Percentiles rank a stretch among this genome's conserved stretches.
These are phyloP conservation scores for Mortierella alpina DNA, from an alignment of 192 early-diverging fungal genomes.

Conservation along the genomic window DNA sequence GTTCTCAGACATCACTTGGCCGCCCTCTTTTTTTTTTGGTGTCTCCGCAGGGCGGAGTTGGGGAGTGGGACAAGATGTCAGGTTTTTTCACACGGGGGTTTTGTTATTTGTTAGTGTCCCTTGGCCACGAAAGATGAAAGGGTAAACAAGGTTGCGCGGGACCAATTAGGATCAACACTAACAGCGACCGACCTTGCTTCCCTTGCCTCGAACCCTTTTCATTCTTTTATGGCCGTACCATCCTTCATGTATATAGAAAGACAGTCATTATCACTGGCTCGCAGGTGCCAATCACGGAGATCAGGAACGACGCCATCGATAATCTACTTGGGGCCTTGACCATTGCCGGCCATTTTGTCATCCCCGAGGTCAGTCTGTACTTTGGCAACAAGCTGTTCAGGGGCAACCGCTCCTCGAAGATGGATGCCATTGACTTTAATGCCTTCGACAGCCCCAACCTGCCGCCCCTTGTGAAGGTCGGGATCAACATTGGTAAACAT, in stretches of 20 bases:
- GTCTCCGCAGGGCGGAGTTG: too few species aligned
- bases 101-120: too few species aligned
- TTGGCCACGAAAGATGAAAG: too few species aligned
- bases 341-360: slow-evolving; percentile 97
- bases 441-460: slow-evolving; percentile 92
- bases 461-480: slow-evolving; percentile 89
- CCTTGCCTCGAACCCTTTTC: not conserved
- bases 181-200: not conserved
- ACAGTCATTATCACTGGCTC: slow-evolving; percentile 98
- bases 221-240: slow-evolving; percentile 16
- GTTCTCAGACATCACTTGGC: too few species aligned
- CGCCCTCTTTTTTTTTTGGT: too few species aligned
- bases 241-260: slow-evolving; percentile 64
- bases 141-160: too few species aligned
- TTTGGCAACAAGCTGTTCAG: slow-evolving; percentile 94
- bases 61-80: too few species aligned
- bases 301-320: slow-evolving; percentile 97
- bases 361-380: slow-evolving; percentile 94
- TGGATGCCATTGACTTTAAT: slow-evolving; percentile 84
- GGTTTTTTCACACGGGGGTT: slow-evolving; percentile 15
- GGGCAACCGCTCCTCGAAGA: slow-evolving; percentile 88
- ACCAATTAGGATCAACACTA: too few species aligned
- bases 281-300: slow-evolving; percentile 96
- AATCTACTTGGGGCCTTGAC: slow-evolving; percentile 96
- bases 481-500: slow-evolving; percentile 88